These are phyloP conservation scores for Colletotrichum magnum DNA, from an alignment of 2,329 filamentous ascomycete genomes.

Conservation along the genomic window DNA sequence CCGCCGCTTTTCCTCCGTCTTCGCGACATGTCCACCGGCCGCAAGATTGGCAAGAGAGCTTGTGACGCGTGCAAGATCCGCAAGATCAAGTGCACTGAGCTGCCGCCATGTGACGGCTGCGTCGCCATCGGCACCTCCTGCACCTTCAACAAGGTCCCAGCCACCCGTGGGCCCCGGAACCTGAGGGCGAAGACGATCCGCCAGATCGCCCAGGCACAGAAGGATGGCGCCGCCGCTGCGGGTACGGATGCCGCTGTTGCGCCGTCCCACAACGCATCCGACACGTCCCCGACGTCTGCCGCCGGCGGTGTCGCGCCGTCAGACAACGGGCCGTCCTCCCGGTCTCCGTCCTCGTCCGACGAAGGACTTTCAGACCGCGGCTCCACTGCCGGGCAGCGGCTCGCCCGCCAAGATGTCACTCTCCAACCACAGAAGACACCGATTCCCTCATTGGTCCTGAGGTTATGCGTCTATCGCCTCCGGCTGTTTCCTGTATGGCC, in stretches of 20 bases:
- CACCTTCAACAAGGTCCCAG: constrained; percentile 62
- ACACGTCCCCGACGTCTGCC: neutral
- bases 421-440: constrained; percentile 29
- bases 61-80: constrained; percentile 68
- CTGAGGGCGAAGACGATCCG: constrained; percentile 61
- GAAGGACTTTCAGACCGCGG: constrained; percentile 27
- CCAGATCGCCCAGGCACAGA: constrained; percentile 54
- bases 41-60: constrained; percentile 56
- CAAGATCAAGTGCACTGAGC: constrained; percentile 65
- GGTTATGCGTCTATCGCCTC: constrained; percentile 62
- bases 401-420: constrained; percentile 20
- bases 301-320: constrained; percentile 11
- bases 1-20: constrained; percentile 30
- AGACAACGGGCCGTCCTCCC: constrained; percentile 14
- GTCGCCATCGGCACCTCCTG: constrained; percentile 60
- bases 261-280: constrained; percentile 15
- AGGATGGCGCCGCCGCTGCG: constrained; percentile 17
- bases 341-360: constrained; percentile 30
- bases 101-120: constrained; percentile 62
- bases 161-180: constrained; percentile 60
- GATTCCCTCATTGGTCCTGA: constrained; percentile 42
- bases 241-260: constrained; percentile 2
- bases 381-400: constrained; percentile 4
- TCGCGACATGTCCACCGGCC: constrained; percentile 42
- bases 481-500: constrained; percentile 68